phyloP scores from a whole-genome alignment of 148 eudicot species.

The Polygonum aviculare region DNA sequence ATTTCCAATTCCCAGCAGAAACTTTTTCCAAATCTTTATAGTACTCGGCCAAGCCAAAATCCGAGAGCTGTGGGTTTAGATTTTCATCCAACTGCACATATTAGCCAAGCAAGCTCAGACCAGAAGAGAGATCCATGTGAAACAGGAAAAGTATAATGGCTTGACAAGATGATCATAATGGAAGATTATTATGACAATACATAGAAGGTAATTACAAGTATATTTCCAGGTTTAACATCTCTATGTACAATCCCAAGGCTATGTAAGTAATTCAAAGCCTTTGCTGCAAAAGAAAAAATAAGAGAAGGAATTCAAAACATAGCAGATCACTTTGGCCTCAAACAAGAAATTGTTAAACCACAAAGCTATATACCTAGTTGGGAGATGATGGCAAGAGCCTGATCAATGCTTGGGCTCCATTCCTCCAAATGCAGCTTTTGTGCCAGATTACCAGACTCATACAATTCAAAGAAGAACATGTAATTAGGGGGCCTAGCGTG shows the following conservation, averaged over 20 bases:
- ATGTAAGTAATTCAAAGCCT: conserved; percentile 74
- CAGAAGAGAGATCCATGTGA: background rate
- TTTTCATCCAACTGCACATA: conserved; percentile 59
- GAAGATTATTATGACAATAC: background rate
- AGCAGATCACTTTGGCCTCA: background rate
- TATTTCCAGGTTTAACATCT: conserved; percentile 93
- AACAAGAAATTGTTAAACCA: background rate
- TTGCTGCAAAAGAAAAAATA: conserved; percentile 47
- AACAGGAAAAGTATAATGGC: background rate
- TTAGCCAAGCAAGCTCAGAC: background rate
- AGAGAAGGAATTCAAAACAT: background rate
- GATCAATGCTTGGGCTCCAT: conserved; percentile 62
- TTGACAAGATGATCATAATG: background rate
- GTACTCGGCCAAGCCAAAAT: conserved; percentile 94
- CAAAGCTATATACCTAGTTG: conserved; percentile 43
- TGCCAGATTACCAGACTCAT: conserved; percentile 64
- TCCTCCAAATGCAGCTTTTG: conserved; percentile 84
- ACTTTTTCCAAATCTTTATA: conserved; percentile 56
- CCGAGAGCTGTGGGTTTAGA: conserved; percentile 60
- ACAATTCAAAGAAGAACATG: conserved; percentile 79
- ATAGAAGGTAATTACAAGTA: conserved; percentile 65
- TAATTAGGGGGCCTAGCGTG: conserved; percentile 93
- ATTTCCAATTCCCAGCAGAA: conserved; percentile 65
- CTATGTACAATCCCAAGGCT: conserved; percentile 84
- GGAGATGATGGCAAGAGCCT: conserved; percentile 36